Evolutionary conservation across 441 rosid species (phyloP).

Genomic region (Geranium incanum): DNA sequence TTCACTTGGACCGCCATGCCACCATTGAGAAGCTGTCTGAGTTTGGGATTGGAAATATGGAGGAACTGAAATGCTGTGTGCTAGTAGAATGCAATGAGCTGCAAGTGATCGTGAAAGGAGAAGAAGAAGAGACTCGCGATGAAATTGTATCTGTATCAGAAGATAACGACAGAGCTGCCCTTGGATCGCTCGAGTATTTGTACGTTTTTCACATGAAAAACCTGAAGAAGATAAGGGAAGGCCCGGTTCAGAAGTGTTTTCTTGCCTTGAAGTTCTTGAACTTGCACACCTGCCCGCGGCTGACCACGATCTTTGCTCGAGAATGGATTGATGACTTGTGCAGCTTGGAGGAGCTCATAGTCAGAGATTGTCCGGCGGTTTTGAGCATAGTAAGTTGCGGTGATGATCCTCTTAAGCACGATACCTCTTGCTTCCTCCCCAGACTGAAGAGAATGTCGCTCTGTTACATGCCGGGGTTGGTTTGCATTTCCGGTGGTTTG

Average conservation of each 20-base stretch:
- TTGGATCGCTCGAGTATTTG: conserved; percentile 18
- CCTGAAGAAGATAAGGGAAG: conserved; percentile 15
- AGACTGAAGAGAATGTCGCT: background rate
- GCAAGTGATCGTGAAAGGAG: conserved; percentile 3
- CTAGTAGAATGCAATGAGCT: conserved; percentile 9
- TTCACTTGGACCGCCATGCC: conserved; percentile 3
- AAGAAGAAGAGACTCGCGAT: background rate
- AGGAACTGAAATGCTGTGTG: conserved; percentile 6
- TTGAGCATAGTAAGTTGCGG: conserved; percentile 9
- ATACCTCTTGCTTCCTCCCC: background rate
- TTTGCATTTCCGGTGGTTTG: background rate
- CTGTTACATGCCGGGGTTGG: background rate
- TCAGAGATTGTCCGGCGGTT: conserved; percentile 21
- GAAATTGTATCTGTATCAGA: background rate
- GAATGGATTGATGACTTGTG: conserved; percentile 9
- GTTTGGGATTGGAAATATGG: background rate
- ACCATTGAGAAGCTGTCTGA: background rate
- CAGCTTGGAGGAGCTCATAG: conserved; percentile 15
- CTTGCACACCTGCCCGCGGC: conserved; percentile 19
- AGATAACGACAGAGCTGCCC: background rate
- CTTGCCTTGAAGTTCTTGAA: conserved; percentile 16
- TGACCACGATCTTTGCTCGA: conserved; percentile 14
- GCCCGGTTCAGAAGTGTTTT: background rate
- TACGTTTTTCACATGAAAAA: conserved; percentile 18
- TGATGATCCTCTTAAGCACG: background rate